Evolutionary conservation across 768 basidiomycete genomes (phyloP), one percentile per base, ranked within the genome.

Genomic region (Panellus pusillus): DNA sequence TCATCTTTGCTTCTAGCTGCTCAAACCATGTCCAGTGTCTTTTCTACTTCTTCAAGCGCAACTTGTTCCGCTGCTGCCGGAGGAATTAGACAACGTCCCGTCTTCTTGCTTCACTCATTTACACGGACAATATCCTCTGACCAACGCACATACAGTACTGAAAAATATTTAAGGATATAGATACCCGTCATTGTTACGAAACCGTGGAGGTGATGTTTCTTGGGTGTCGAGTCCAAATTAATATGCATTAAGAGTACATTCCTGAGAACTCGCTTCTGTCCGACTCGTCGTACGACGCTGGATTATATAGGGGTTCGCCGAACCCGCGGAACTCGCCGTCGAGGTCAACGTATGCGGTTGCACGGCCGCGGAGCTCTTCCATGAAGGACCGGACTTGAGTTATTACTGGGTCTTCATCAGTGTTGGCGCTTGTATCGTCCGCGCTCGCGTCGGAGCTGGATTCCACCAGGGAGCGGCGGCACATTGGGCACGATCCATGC

Each of bases 401-500:
- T 32, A 54, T 50, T 35, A 49, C 47, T 8, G 44, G 36, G 20
- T 51, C 50, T 28, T 58, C 48, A 31, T 57, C 43, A 9, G 47
- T 36, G 36, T 9, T 53, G 14, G 47, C 60, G 47, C 52, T 55
- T 5, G 47, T 57, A 50, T 43, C 37, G 20, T 38, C 15, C 50
- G 50, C 27, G 42, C 54, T 11, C 32, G 36, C 9, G 6, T 14
- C 39, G 0, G 58, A 38, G 20, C 51, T 58, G 12, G 55, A 54
- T 52, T 72, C 61, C 13, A 78, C 52, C 9, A 87, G 70, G 32
- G 70, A 67, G 18, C 71, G 72, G 43, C 87, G 83, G 66, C 86
- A 88, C 52, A 80, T 75, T 13, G 87, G 87, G 65, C 86, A 89
- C 1, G 86, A 82, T 46, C 80, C 74, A 52, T 83, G 79, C 84